These are phyloP conservation scores for Phialophora verrucosa DNA, from an alignment of 2,329 filamentous ascomycete genomes.

Conservation along the genomic window DNA sequence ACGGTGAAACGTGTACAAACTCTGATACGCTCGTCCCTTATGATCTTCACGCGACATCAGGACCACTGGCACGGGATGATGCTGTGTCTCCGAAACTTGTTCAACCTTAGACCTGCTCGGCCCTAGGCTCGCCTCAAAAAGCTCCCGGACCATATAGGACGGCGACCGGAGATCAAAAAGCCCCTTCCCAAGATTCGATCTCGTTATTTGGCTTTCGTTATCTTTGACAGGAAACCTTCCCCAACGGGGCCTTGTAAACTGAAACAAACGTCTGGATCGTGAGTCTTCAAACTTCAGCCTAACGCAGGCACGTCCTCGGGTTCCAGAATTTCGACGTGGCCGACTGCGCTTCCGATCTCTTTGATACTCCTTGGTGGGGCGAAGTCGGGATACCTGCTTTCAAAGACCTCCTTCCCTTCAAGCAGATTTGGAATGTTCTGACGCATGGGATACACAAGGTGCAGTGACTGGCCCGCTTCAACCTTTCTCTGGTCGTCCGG, in stretches of 20 bases:
- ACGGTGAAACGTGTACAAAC: neutral
- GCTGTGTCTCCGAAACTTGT: constrained; percentile 9
- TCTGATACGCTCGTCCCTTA: neutral
- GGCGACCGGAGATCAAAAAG: neutral
- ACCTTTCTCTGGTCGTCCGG: constrained; percentile 21
- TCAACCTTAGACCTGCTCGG: neutral
- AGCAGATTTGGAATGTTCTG: constrained; percentile 33
- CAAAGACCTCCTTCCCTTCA: constrained; percentile 26
- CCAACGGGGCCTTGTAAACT: neutral
- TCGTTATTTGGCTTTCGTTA: neutral
- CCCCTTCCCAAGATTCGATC: neutral
- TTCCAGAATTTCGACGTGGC: constrained; percentile 29
- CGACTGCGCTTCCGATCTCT: constrained; percentile 31
- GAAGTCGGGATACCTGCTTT: constrained; percentile 32
- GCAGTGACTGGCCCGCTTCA: constrained; percentile 26
- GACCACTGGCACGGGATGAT: neutral
- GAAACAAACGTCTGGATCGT: neutral
- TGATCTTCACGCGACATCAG: neutral
- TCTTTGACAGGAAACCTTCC: neutral
- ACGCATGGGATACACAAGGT: constrained; percentile 33
- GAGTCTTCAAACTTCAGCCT: neutral
- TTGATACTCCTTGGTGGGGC: constrained; percentile 30
- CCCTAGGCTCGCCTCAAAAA: neutral
- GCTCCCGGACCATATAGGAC: neutral
- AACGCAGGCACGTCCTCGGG: constrained; percentile 1